phyloP scores from a whole-genome alignment of 768 basidiomycete species.

The Termitomyces sp. region DNA sequence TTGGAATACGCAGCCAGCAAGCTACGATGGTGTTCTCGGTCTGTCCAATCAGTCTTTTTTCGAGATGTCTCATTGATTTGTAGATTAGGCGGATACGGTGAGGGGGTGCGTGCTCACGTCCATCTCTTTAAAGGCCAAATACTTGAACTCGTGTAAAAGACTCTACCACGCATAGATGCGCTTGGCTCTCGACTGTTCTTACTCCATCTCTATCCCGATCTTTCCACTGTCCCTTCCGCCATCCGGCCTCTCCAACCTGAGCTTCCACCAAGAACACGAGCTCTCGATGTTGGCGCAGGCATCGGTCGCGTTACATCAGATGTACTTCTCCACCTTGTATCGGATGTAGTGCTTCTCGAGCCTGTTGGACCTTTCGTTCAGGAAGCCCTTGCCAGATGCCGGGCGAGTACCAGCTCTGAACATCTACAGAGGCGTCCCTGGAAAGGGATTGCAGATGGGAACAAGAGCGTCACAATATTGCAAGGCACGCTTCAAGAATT shows the following conservation, averaged over 20 bases:
- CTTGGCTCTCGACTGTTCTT: constrained; percentile 88
- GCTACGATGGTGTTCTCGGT: constrained; percentile 85
- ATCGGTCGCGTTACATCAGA: constrained; percentile 89
- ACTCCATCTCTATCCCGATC: constrained; percentile 73
- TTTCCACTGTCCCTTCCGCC: constrained; percentile 75
- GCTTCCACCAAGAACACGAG: constrained; percentile 44
- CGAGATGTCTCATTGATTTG: neutral
- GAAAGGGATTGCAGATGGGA: constrained; percentile 61
- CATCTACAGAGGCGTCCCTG: constrained; percentile 34
- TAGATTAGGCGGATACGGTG: constrained; percentile 35
- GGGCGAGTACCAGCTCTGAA: constrained; percentile 25
- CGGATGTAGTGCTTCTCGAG: constrained; percentile 86
- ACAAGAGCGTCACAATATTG: constrained; percentile 76
- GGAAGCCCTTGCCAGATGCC: constrained; percentile 53
- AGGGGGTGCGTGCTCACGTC: constrained; percentile 38
- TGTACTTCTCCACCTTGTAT: constrained; percentile 85
- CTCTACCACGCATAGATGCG: constrained; percentile 87
- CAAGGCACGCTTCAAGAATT: constrained; percentile 78
- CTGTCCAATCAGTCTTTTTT: constrained; percentile 13
- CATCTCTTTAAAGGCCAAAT: neutral
- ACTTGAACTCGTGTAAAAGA: constrained; percentile 38
- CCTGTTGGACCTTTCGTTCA: constrained; percentile 78
- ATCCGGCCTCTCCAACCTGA: constrained; percentile 44
- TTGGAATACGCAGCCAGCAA: constrained; percentile 82
- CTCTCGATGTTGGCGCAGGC: constrained; percentile 91